Conservation (phyloP, 2,329 filamentous ascomycete species). For the Colletotrichum higginsianum region DNA sequence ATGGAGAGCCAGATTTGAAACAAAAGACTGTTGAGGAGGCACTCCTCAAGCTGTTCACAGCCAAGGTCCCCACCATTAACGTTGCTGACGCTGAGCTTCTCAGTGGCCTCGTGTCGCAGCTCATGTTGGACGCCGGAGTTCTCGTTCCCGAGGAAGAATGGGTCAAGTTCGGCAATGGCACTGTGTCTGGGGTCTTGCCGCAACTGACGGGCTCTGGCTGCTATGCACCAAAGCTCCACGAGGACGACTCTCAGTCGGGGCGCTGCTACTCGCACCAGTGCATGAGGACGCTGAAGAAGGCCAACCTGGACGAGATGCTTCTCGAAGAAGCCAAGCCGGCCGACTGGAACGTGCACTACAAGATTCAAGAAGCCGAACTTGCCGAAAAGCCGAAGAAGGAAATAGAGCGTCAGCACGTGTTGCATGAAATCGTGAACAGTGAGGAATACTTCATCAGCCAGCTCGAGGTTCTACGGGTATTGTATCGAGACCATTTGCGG, state of each 20-base stretch:
- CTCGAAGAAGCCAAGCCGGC: slow-evolving; percentile 79
- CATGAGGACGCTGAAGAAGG: slow-evolving; percentile 93
- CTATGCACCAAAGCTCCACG: slow-evolving; percentile 88
- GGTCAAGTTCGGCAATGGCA: slow-evolving; percentile 89
- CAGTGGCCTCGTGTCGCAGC: slow-evolving; percentile 81
- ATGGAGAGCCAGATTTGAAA: slow-evolving; percentile 90
- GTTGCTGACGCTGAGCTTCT: slow-evolving; percentile 95
- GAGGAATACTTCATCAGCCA: slow-evolving; percentile 94
- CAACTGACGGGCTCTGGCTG: slow-evolving; percentile 94
- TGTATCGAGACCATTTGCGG: slow-evolving; percentile 88
- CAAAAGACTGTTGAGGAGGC: slow-evolving; percentile 89
- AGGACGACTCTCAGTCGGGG: slow-evolving; percentile 72
- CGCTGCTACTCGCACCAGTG: slow-evolving; percentile 96
- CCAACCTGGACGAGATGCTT: slow-evolving; percentile 84
- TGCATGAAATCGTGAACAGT: slow-evolving; percentile 95
- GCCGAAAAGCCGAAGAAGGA: slow-evolving; percentile 86
- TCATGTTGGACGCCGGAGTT: slow-evolving; percentile 85
- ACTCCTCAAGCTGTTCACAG: slow-evolving; percentile 88
- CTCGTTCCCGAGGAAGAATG: slow-evolving; percentile 94
- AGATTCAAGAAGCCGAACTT: slow-evolving; percentile 82
- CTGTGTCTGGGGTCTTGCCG: slow-evolving; percentile 90
- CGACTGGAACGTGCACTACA: slow-evolving; percentile 93
- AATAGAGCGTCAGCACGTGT: slow-evolving; percentile 90
- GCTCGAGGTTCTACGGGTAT: slow-evolving; percentile 84
- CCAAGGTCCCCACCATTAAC: slow-evolving; percentile 98